Evolutionary conservation across 306 rosid genomes (phyloP).

Genomic region (Corylus heterophylla): DNA sequence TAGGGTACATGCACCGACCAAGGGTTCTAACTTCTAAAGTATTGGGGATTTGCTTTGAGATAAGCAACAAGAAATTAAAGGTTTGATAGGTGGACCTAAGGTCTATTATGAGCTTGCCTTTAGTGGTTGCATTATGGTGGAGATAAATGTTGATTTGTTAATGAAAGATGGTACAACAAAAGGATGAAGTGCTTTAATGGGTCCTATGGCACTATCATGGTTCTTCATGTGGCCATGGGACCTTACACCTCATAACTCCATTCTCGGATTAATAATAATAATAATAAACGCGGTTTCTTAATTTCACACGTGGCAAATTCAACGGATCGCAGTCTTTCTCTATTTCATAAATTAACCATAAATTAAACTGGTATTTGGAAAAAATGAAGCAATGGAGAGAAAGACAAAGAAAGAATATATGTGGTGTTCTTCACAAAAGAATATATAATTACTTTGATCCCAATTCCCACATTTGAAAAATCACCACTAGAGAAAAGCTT

Average conservation of each 20-base stretch:
- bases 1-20: conserved; percentile 3
- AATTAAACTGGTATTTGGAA: no score
- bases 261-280: no score
- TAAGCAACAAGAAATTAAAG: background rate
- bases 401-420: no score
- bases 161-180: background rate
- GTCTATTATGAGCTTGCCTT: background rate
- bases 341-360: no score
- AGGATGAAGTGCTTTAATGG: background rate
- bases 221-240: conserved; percentile 18
- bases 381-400: no score
- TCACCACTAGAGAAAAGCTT: no score
- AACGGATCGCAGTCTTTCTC: no score
- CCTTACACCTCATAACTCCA: background rate
- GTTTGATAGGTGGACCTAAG: background rate
- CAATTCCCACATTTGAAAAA: no score
- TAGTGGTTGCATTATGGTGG: background rate
- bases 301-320: no score
- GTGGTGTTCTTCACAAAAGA: no score
- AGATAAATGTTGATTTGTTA: background rate
- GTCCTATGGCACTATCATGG: conserved; percentile 4
- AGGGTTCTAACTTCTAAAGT: background rate
- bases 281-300: no score
- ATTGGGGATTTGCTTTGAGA: background rate
- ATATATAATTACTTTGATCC: no score